phyloP scores from a whole-genome alignment of 2,329 filamentous ascomycete species.

The Ilyonectria robusta region DNA sequence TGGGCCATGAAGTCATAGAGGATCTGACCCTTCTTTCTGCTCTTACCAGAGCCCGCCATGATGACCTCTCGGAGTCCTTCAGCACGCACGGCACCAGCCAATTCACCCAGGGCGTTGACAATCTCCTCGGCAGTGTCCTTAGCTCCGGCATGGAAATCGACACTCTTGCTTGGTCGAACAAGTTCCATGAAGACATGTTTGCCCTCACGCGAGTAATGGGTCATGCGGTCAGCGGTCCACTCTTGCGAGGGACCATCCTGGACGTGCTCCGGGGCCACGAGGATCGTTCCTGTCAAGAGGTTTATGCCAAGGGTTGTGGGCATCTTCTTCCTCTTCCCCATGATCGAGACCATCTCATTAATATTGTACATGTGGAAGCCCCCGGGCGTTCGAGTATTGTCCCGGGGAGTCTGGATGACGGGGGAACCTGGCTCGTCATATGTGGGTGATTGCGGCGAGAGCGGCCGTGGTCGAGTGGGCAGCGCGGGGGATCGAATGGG shows the following conservation, averaged over 20 bases:
- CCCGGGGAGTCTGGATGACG: constrained; percentile 45
- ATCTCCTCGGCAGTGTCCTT: constrained; percentile 98
- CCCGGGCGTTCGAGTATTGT: constrained; percentile 74
- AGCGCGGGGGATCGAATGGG: constrained; percentile 55
- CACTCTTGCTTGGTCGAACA: constrained; percentile 90
- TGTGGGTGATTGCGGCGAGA: constrained; percentile 39
- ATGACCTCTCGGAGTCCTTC: constrained; percentile 89
- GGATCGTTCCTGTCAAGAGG: constrained; percentile 86
- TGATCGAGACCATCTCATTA: constrained; percentile 96
- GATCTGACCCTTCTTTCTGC: constrained; percentile 89
- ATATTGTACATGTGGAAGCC: constrained; percentile 97
- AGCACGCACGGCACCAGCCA: constrained; percentile 88
- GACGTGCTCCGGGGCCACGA: constrained; percentile 89
- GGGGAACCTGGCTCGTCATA: constrained; percentile 44
- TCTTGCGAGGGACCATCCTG: constrained; percentile 89
- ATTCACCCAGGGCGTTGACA: constrained; percentile 86
- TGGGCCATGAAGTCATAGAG: constrained; percentile 98
- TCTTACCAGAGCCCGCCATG: constrained; percentile 83
- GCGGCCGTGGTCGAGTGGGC: constrained; percentile 53
- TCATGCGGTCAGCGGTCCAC: constrained; percentile 95
- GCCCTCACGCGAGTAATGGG: constrained; percentile 97
- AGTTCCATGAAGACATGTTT: constrained; percentile 98
- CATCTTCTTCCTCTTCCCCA: constrained; percentile 98
- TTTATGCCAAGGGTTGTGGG: constrained; percentile 97
- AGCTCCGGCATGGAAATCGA: constrained; percentile 96